A percentile compares a stretch with the other conserved stretches of the same genome.
phyloP scores from a whole-genome alignment of 495 filamentous ascomycete genomes.

The Lentithecium fluviatile region DNA sequence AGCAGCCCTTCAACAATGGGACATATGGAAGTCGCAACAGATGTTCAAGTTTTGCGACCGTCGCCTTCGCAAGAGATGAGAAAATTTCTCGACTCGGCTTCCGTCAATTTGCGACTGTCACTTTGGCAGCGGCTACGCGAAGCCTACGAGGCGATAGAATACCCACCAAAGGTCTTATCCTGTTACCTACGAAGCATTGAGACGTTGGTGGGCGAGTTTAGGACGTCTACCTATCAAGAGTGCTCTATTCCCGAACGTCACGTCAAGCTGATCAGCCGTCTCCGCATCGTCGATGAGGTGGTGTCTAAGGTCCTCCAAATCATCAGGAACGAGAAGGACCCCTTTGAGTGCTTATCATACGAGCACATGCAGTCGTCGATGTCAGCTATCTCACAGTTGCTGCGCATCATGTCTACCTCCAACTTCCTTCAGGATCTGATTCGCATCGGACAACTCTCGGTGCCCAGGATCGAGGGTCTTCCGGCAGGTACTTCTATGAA shows the following conservation, averaged over 20 bases:
- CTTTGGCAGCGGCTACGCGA: conserved; percentile 85
- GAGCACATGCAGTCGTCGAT: conserved; percentile 69
- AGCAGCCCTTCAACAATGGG: conserved; percentile 43
- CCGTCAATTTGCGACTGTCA: conserved; percentile 75
- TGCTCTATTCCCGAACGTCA: conserved; percentile 61
- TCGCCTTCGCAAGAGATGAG: conserved; percentile 60
- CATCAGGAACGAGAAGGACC: conserved; percentile 58
- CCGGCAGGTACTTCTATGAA: conserved; percentile 43
- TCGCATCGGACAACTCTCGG: conserved; percentile 62
- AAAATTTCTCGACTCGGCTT: conserved; percentile 76
- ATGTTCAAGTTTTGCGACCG: conserved; percentile 5
- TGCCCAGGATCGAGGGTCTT: conserved; percentile 45
- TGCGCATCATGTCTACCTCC: conserved; percentile 71
- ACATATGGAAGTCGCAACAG: conserved; percentile 27
- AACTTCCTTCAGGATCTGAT: conserved; percentile 80
- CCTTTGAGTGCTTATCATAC: conserved; percentile 82
- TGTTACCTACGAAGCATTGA: conserved; percentile 83
- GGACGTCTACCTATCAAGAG: conserved; percentile 60
- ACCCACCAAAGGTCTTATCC: conserved; percentile 79
- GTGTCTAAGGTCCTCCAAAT: conserved; percentile 63
- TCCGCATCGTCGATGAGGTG: conserved; percentile 75
- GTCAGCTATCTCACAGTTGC: conserved; percentile 62
- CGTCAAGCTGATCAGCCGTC: conserved; percentile 65
- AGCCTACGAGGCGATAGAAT: conserved; percentile 79
- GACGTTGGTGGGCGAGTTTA: conserved; percentile 71